Conservation (phyloP, 208 protist genomes). For the Trypanosoma scelopori region DNA sequence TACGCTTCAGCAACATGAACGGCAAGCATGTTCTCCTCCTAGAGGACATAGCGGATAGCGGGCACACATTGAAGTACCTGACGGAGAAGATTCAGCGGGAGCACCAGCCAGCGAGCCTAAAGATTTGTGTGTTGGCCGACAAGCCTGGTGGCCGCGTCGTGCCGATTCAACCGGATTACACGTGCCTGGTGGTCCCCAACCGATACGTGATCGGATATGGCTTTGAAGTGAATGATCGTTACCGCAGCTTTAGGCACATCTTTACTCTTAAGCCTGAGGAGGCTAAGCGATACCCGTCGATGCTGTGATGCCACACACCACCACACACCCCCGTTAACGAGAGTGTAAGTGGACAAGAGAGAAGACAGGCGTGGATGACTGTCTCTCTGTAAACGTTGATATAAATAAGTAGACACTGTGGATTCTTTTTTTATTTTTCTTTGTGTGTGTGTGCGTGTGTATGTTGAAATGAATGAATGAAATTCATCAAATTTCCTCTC, state of each 20-base stretch:
- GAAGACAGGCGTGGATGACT: no score
- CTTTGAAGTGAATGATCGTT: constrained; percentile 91
- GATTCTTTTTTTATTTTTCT: no score
- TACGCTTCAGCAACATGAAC: constrained; percentile 56
- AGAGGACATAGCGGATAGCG: constrained; percentile 89
- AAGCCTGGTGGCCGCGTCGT: constrained; percentile 76
- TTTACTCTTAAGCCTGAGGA: constrained; percentile 72
- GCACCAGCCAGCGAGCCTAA: constrained; percentile 61
- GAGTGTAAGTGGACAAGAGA: background rate
- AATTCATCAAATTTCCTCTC: no score
- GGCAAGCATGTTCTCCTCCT: constrained; percentile 89
- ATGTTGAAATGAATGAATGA: no score
- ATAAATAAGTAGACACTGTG: no score
- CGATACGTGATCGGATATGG: constrained; percentile 92
- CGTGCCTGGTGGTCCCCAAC: constrained; percentile 65
- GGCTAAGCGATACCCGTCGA: constrained; percentile 48
- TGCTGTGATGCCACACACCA: constrained; percentile 52
- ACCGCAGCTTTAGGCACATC: constrained; percentile 78
- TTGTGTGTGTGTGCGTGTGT: no score
- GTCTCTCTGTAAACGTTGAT: no score
- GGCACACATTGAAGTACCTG: constrained; percentile 73
- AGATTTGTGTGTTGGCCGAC: constrained; percentile 75
- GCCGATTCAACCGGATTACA: constrained; percentile 53
- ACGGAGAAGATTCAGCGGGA: constrained; percentile 35
- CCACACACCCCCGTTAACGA: no score